Conservation (phyloP, 2,329 filamentous ascomycete genomes). For the Nemania sp. region DNA sequence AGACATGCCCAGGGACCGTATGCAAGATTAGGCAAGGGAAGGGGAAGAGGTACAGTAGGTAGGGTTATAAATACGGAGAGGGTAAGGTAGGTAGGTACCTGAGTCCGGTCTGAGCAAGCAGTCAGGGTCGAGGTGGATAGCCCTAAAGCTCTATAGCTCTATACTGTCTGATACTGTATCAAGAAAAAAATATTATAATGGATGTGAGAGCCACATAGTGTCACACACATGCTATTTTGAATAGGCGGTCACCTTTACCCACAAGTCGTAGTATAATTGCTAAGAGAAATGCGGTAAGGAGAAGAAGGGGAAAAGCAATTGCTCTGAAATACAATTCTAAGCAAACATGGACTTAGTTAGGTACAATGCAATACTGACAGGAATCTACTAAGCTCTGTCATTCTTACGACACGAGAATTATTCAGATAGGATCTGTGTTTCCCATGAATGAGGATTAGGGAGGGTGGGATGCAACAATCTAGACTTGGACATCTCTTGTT, state of each 20-base stretch:
- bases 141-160: not conserved
- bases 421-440: not conserved
- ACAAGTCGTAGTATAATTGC: not conserved
- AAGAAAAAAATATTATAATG: not conserved
- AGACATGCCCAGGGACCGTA: not conserved
- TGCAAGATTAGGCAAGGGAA: conserved; percentile 6
- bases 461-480: not conserved
- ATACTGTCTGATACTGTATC: not conserved
- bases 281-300: no score
- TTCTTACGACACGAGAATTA: not conserved
- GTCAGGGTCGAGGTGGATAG: not conserved
- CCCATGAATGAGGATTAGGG: not conserved
- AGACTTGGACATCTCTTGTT: not conserved
- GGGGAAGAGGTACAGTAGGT: no score
- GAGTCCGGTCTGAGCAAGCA: not conserved
- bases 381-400: no score
- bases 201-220: not conserved
- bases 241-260: not conserved
- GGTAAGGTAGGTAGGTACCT: no score
- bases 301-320: no score
- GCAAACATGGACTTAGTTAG: no score
- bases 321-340: no score
- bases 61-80: not conserved
- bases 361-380: no score
- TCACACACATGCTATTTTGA: not conserved